A percentile compares a stretch with the other conserved stretches of the same genome.
Conservation (phyloP, 2,329 filamentous ascomycete genomes). For the Paecilomyces fulvus region DNA sequence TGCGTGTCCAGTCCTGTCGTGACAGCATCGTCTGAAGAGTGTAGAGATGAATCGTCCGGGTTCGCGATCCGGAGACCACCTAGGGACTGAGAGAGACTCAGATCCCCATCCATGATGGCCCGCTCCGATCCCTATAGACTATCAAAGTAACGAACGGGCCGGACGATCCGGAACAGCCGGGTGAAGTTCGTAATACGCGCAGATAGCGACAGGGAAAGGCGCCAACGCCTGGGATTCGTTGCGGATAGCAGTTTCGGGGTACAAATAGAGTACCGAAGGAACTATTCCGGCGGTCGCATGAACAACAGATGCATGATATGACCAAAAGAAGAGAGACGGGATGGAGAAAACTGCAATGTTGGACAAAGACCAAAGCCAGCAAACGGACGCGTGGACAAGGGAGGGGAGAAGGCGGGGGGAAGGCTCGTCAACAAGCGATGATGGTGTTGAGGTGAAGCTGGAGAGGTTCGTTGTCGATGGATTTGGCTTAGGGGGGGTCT, state of each 20-base stretch:
- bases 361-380: not conserved
- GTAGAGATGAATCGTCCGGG: conserved; percentile 62
- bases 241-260: conserved; percentile 3
- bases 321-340: conserved; percentile 6
- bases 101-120: conserved; percentile 73
- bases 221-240: conserved; percentile 5
- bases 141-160: not conserved
- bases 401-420: conserved; percentile 1
- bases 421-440: not conserved
- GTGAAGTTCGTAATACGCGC: conserved; percentile 1
- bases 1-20: conserved; percentile 13
- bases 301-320: conserved; percentile 23
- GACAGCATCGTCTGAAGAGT: conserved; percentile 27
- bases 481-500: not conserved
- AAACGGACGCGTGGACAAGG: conserved; percentile 1
- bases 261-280: conserved; percentile 8
- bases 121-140: conserved; percentile 10
- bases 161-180: not conserved
- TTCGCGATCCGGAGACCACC: conserved; percentile 96
- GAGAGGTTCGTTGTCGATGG: not conserved
- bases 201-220: conserved; percentile 1
- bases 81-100: conserved; percentile 84
- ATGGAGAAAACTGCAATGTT: conserved; percentile 3
- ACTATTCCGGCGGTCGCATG: conserved; percentile 25
- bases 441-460: not conserved